Evolutionary conservation across 768 basidiomycete genomes (phyloP).

Genomic region (Suillus subluteus): DNA sequence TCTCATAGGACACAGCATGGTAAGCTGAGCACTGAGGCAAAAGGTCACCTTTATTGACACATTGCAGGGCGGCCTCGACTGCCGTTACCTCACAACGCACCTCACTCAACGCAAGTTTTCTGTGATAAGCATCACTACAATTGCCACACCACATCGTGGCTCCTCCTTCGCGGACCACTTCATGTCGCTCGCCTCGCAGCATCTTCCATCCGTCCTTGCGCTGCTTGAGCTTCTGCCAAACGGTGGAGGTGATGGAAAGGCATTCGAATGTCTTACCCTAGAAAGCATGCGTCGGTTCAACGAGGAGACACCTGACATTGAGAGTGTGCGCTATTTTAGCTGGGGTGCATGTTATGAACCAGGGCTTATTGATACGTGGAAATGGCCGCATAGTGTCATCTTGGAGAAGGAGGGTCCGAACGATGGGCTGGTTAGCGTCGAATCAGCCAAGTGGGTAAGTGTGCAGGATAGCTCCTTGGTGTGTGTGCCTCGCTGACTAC

Average conservation of each 20-base stretch:
- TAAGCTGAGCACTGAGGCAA: slow-evolving; percentile 30
- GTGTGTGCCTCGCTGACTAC: not conserved
- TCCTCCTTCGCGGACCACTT: slow-evolving; percentile 94
- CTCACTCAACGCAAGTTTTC: slow-evolving; percentile 76
- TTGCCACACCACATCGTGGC: slow-evolving; percentile 94
- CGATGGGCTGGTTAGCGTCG: slow-evolving; percentile 90
- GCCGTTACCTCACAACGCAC: slow-evolving; percentile 84
- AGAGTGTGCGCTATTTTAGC: slow-evolving; percentile 85
- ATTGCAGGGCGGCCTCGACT: slow-evolving; percentile 88
- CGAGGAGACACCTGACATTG: slow-evolving; percentile 77
- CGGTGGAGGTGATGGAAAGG: slow-evolving; percentile 92
- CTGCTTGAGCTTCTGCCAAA: slow-evolving; percentile 86
- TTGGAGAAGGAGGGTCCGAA: slow-evolving; percentile 89
- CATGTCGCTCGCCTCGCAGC: slow-evolving; percentile 66
- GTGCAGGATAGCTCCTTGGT: not conserved
- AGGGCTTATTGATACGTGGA: slow-evolving; percentile 90
- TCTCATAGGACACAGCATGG: slow-evolving; percentile 87
- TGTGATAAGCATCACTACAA: slow-evolving; percentile 89
- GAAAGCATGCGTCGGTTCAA: slow-evolving; percentile 91
- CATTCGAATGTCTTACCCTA: slow-evolving; percentile 86
- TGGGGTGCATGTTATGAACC: slow-evolving; percentile 95
- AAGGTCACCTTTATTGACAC: slow-evolving; percentile 5
- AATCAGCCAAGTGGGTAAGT: slow-evolving; percentile 82
- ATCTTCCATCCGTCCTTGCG: slow-evolving; percentile 71
- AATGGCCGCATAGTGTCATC: slow-evolving; percentile 77